A percentile compares a stretch with the other conserved stretches of the same genome.
Evolutionary conservation across 495 filamentous ascomycete genomes (phyloP).

Genomic region (Tuber borchii): DNA sequence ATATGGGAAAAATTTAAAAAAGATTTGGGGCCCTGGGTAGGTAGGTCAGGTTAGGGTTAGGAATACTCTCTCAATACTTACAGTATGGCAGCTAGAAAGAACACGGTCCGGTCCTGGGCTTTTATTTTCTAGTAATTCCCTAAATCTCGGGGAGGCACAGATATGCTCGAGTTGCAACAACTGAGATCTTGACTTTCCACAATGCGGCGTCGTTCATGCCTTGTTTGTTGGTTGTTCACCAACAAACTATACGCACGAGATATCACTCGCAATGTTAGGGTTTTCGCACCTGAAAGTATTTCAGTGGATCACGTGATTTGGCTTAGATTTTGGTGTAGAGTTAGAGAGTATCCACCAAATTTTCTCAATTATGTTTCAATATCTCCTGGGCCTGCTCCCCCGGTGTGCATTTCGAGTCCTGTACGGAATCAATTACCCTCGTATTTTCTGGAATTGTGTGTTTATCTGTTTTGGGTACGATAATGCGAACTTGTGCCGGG

Average conservation of each 20-base stretch:
- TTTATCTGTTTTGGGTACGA: not conserved
- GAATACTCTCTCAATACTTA: not conserved
- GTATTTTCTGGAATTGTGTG: not conserved
- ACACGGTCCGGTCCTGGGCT: not conserved
- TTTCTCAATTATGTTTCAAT: not conserved
- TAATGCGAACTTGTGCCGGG: not conserved
- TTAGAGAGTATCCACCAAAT: too few species aligned
- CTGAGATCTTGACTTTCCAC: not conserved
- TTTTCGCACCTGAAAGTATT: not conserved
- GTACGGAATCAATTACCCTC: not conserved
- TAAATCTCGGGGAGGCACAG: not conserved
- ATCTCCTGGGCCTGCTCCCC: not conserved
- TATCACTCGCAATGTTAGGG: not conserved
- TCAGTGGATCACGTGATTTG: too few species aligned
- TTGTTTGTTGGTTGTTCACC: not conserved
- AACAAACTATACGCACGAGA: not conserved
- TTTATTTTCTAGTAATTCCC: not conserved
- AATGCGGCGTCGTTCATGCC: not conserved
- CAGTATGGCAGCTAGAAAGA: too few species aligned
- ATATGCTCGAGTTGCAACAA: not conserved
- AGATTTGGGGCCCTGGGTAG: not conserved
- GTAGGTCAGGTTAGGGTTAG: not conserved
- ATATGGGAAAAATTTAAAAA: not conserved
- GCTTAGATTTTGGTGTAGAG: too few species aligned
- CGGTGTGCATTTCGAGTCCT: not conserved